Percentiles rank a stretch among this genome's conserved stretches.
Conservation (phyloP, 1,139 yeast species). For the Hanseniaspora uvarum region DNA sequence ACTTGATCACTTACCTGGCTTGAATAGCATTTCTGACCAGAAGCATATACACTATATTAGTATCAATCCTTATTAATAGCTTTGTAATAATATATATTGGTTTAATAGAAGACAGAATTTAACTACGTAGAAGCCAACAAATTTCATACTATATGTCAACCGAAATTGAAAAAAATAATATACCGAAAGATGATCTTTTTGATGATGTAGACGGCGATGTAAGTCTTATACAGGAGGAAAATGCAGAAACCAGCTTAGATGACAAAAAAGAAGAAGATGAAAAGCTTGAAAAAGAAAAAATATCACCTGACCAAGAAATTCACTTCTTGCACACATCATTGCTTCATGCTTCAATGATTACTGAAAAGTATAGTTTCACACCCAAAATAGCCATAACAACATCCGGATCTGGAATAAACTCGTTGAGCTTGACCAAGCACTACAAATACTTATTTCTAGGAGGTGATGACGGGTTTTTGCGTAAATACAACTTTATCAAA, state of each 20-base stretch:
- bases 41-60: too few species aligned
- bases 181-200: background rate
- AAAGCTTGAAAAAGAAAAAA: conserved; percentile 11
- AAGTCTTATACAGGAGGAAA: conserved; percentile 23
- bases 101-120: background rate
- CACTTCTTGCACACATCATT: conserved; percentile 36
- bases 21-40: too few species aligned
- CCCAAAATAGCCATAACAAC: conserved; percentile 71
- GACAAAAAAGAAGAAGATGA: conserved; percentile 17
- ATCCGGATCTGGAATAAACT: conserved; percentile 52
- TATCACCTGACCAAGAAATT: conserved; percentile 26
- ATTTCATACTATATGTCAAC: background rate
- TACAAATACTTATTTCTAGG: conserved; percentile 87
- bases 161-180: background rate
- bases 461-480: conserved; percentile 88
- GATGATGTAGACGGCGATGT: conserved; percentile 22
- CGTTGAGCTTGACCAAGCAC: conserved; percentile 69
- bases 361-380: conserved; percentile 46
- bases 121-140: background rate
- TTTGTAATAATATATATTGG: background rate
- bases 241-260: conserved; percentile 20
- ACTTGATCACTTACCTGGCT: too few species aligned
- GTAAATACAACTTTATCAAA: conserved; percentile 77
- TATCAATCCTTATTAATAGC: background rate
- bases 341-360: conserved; percentile 37